Conservation (phyloP, 129 eudicot genomes). For the Pulicaria dysenterica region DNA sequence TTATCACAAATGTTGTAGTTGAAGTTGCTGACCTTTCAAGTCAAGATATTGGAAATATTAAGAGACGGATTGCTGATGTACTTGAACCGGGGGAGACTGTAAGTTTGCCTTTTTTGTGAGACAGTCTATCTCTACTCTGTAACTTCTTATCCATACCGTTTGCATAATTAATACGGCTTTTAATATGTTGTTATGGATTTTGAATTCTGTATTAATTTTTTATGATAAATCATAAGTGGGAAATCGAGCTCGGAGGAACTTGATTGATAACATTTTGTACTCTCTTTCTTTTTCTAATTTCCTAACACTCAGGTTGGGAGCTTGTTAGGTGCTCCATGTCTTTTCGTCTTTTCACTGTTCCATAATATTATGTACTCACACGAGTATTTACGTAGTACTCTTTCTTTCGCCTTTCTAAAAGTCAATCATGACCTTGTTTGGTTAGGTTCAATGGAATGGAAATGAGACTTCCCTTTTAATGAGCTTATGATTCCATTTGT, state of each 20-base stretch:
- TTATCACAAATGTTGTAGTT: constrained; percentile 34
- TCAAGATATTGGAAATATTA: constrained; percentile 73
- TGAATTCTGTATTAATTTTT: neutral
- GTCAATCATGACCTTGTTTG: too few relatives aligned
- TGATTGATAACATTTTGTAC: neutral
- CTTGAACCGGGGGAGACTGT: constrained; percentile 96
- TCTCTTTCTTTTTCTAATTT: neutral
- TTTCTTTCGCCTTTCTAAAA: too few relatives aligned
- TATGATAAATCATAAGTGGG: neutral
- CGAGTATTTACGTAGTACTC: too few relatives aligned
- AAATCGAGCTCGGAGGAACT: neutral
- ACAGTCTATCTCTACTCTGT: neutral
- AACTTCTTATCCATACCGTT: constrained; percentile 3
- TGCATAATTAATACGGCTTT: neutral
- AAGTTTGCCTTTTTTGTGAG: constrained; percentile 7
- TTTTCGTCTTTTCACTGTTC: too few relatives aligned
- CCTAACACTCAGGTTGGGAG: neutral
- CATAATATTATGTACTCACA: too few relatives aligned
- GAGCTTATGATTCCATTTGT: too few relatives aligned
- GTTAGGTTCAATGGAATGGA: too few relatives aligned
- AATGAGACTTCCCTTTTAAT: too few relatives aligned
- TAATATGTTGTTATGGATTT: neutral
- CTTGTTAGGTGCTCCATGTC: neutral
- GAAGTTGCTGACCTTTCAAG: constrained; percentile 63
- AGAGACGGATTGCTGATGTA: constrained; percentile 86